phyloP scores from a whole-genome alignment of 2,329 filamentous ascomycete species.

The Zymoseptoria brevis region DNA sequence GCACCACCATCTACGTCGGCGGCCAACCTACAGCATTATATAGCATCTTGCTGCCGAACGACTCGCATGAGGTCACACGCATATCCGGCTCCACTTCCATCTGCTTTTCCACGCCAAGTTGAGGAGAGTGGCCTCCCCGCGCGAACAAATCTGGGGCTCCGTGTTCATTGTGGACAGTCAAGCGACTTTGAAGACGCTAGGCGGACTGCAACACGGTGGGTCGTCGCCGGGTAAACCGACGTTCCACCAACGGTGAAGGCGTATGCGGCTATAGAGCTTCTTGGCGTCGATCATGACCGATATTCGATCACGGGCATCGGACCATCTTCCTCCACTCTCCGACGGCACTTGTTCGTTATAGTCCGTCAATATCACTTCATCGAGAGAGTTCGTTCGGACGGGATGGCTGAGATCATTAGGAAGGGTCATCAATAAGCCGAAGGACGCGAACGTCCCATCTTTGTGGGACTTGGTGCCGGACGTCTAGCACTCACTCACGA shows the following conservation, averaged over 20 bases:
- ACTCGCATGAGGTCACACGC: neutral
- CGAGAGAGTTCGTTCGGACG: neutral
- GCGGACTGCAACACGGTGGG: too few relatives aligned
- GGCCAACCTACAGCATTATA: neutral
- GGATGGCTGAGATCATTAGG: neutral
- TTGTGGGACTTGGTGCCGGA: too few relatives aligned
- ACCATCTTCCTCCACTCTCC: neutral
- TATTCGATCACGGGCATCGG: neutral
- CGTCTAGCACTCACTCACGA: too few relatives aligned
- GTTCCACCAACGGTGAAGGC: neutral
- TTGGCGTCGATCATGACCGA: neutral
- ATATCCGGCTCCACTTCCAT: neutral
- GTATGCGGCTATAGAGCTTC: neutral
- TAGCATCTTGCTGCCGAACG: neutral
- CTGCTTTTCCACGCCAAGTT: neutral
- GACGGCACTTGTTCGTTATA: neutral
- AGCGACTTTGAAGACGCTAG: too few relatives aligned
- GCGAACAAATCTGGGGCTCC: neutral
- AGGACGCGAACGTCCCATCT: neutral
- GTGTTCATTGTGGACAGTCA: neutral
- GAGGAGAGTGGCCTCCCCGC: neutral
- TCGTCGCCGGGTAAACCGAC: neutral
- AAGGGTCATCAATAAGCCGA: neutral
- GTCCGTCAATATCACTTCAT: neutral
- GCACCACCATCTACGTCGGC: neutral